Conservation (phyloP, 2,329 filamentous ascomycete species). For the Fusarium solani-melongenae region DNA sequence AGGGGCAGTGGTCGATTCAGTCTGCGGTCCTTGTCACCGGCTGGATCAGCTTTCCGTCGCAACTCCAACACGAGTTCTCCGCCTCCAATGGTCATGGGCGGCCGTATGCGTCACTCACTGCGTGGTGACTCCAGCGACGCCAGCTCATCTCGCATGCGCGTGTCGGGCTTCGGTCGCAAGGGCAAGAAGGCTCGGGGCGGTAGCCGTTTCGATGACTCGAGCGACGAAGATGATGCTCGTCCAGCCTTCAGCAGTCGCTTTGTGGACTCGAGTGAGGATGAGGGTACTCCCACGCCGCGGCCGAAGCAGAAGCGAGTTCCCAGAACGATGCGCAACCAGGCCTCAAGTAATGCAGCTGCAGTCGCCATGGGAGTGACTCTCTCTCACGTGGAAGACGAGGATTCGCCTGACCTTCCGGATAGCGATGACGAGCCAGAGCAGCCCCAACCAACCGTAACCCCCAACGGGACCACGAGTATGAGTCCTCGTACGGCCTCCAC, state of each 20-base stretch:
- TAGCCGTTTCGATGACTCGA: slow-evolving; percentile 78
- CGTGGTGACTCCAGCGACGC: slow-evolving; percentile 55
- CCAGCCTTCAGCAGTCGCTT: slow-evolving; percentile 66
- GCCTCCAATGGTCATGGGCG: slow-evolving; percentile 49
- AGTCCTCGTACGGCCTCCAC: slow-evolving; percentile 39
- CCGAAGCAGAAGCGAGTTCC: slow-evolving; percentile 48
- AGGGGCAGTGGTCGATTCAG: slow-evolving; percentile 71
- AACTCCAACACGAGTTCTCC: slow-evolving; percentile 50
- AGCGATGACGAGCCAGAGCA: slow-evolving; percentile 62
- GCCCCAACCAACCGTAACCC: slow-evolving; percentile 17
- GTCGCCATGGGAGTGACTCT: slow-evolving; percentile 48
- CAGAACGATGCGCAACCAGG: slow-evolving; percentile 45
- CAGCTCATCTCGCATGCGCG: slow-evolving; percentile 51
- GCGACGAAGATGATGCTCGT: slow-evolving; percentile 66
- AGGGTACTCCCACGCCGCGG: slow-evolving; percentile 43
- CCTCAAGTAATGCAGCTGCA: slow-evolving; percentile 49
- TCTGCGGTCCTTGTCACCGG: slow-evolving; percentile 76
- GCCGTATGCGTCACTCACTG: slow-evolving; percentile 59
- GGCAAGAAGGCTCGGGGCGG: slow-evolving; percentile 52
- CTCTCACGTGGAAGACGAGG: slow-evolving; percentile 59
- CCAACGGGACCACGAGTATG: slow-evolving; percentile 1
- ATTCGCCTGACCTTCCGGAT: slow-evolving; percentile 70
- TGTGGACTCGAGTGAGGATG: slow-evolving; percentile 78
- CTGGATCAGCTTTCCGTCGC: slow-evolving; percentile 64
- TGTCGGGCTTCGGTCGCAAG: slow-evolving; percentile 57